Percentiles rank a stretch among this genome's conserved stretches.
Conservation (phyloP, 2,329 filamentous ascomycete genomes). For the Penicillium sp. region DNA sequence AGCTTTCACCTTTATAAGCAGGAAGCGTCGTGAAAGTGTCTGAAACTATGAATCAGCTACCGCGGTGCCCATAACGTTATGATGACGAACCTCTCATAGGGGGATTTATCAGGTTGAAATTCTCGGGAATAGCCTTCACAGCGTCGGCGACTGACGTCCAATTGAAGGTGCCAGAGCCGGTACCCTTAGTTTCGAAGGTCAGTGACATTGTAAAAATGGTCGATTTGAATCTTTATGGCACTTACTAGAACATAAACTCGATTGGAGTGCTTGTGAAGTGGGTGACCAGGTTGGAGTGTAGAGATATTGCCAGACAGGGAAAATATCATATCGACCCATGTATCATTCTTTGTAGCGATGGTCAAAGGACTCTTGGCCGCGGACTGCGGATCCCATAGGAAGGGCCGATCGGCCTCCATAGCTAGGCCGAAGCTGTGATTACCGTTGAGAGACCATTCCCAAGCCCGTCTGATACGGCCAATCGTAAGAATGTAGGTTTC, state of each 20-base stretch:
- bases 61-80: background rate
- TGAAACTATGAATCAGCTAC: constrained; percentile 4
- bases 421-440: constrained; percentile 1
- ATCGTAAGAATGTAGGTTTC: constrained; percentile 9
- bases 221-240: background rate
- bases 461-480: constrained; percentile 8
- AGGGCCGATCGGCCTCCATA: constrained; percentile 4
- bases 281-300: constrained; percentile 54
- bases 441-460: constrained; percentile 9
- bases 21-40: constrained; percentile 50
- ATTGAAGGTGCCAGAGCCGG: constrained; percentile 51
- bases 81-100: constrained; percentile 29
- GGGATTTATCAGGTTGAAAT: constrained; percentile 38
- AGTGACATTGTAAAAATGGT: background rate
- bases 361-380: constrained; percentile 34
- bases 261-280: constrained; percentile 65
- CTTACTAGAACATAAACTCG: constrained; percentile 47
- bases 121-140: constrained; percentile 43
- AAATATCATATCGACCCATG: constrained; percentile 54
- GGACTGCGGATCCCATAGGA: constrained; percentile 4
- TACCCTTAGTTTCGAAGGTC: constrained; percentile 31
- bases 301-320: constrained; percentile 29
- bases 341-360: constrained; percentile 47
- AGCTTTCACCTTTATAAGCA: constrained; percentile 29
- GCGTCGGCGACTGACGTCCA: constrained; percentile 58